phyloP scores from a whole-genome alignment of 1,284 basidiomycete species.

The Rhizoctonia solani region DNA sequence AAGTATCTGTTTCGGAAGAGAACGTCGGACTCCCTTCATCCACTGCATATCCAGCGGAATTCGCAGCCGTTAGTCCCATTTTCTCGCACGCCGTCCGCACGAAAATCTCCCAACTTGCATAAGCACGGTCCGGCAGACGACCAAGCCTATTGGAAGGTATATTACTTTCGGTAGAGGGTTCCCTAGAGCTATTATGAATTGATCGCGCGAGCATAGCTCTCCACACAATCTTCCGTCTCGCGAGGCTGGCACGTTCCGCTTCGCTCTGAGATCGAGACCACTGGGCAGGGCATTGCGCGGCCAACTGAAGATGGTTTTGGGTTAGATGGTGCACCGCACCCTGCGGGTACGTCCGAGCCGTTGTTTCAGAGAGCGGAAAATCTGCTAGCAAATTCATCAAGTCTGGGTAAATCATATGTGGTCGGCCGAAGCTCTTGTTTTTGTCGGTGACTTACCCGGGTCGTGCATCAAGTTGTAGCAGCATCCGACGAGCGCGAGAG shows the following conservation, averaged over 20 bases:
- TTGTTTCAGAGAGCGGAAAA: constrained; percentile 33
- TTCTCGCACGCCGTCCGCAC: constrained; percentile 42
- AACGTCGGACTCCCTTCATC: constrained; percentile 23
- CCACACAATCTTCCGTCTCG: constrained; percentile 37
- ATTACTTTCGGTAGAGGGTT: constrained; percentile 25
- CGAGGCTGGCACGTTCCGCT: constrained; percentile 22
- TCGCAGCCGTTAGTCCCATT: constrained; percentile 39
- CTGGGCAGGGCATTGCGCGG: constrained; percentile 37
- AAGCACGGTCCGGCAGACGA: constrained; percentile 46
- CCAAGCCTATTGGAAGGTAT: constrained; percentile 48
- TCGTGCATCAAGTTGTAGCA: constrained; percentile 38
- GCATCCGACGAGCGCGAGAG: constrained; percentile 38
- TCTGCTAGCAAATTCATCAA: constrained; percentile 7
- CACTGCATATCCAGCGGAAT: constrained; percentile 23
- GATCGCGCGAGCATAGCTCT: constrained; percentile 35
- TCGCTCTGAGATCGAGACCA: constrained; percentile 29
- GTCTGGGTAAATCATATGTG: too few species aligned
- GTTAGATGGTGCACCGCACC: constrained; percentile 3
- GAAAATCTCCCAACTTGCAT: constrained; percentile 47
- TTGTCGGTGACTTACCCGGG: constrained; percentile 10
- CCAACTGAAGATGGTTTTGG: constrained; percentile 37
- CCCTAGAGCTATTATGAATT: not conserved
- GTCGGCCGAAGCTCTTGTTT: too few species aligned
- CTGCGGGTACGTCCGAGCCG: not conserved
- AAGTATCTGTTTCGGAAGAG: constrained; percentile 10